These are phyloP conservation scores for Chytriomyces sp. DNA, from an alignment of 192 early-diverging fungal species.

Conservation along the genomic window DNA sequence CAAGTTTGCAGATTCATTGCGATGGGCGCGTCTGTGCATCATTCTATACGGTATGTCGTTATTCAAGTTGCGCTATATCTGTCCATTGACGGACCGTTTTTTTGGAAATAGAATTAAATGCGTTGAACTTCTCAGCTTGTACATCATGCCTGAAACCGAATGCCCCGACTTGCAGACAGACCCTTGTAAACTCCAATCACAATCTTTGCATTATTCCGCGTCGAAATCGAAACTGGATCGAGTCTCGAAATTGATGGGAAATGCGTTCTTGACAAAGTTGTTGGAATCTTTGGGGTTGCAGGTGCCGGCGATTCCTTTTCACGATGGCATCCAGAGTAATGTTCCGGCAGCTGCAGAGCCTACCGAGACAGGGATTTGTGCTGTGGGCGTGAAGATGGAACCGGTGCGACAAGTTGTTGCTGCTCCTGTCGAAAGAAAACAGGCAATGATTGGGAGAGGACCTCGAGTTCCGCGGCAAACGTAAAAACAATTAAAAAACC, in stretches of 20 bases:
- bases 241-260: not conserved
- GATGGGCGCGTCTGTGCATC: not conserved
- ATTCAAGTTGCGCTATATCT: not conserved
- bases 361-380: not conserved
- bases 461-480: conserved; percentile 4
- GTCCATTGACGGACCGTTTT: no score
- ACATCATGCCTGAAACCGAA: not conserved
- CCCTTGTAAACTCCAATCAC: not conserved
- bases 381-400: not conserved
- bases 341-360: conserved; percentile 12
- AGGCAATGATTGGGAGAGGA: conserved; percentile 10
- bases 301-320: no score
- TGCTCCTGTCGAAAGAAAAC: conserved; percentile 6
- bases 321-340: not conserved
- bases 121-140: conserved; percentile 1
- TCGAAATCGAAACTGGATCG: not conserved
- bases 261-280: not conserved
- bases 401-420: not conserved
- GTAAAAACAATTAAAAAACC: not conserved
- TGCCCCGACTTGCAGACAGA: conserved; percentile 6
- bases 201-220: not conserved
- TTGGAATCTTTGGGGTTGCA: not conserved
- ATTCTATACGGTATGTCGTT: not conserved
- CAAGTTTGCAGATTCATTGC: not conserved
- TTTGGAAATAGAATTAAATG: conserved; percentile 2